These are phyloP conservation scores for Vishniacozyma victoriae DNA, from an alignment of 768 basidiomycete genomes.

Conservation along the genomic window DNA sequence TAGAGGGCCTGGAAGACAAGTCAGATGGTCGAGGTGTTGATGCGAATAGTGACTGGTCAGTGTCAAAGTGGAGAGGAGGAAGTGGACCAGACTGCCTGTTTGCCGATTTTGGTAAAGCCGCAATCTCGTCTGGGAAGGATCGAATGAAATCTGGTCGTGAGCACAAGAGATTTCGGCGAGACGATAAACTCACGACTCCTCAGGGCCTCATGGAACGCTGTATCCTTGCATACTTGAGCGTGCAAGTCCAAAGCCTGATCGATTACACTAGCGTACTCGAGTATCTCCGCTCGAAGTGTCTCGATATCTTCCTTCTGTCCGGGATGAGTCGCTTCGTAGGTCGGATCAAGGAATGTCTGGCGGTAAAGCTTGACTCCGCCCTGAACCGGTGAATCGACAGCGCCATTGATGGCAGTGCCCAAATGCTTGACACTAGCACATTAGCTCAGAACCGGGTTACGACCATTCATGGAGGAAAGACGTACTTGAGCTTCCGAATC, in stretches of 20 bases:
- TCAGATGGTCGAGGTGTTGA: slow-evolving; percentile 3
- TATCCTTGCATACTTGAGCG: slow-evolving; percentile 77
- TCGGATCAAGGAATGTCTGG: slow-evolving; percentile 61
- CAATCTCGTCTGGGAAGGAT: slow-evolving; percentile 28
- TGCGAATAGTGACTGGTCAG: background rate
- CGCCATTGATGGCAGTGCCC: slow-evolving; percentile 82
- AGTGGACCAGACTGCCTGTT: background rate
- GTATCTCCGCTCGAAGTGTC: slow-evolving; percentile 63
- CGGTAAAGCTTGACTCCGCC: slow-evolving; percentile 75
- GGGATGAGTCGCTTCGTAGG: slow-evolving; percentile 63
- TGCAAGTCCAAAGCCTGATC: slow-evolving; percentile 80
- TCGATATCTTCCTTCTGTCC: slow-evolving; percentile 66
- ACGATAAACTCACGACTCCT: slow-evolving; percentile 50
- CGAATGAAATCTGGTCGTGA: slow-evolving; percentile 27
- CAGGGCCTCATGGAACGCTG: slow-evolving; percentile 85
- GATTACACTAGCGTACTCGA: slow-evolving; percentile 63
- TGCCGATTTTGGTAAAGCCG: slow-evolving; percentile 8
- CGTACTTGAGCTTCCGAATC: slow-evolving; percentile 20
- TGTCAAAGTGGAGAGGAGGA: background rate
- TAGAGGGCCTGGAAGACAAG: background rate
- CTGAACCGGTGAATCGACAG: slow-evolving; percentile 73
- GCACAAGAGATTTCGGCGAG: too few species aligned
- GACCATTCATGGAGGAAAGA: background rate
- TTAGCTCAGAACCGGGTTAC: background rate
- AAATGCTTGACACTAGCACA: slow-evolving; percentile 57